These are phyloP conservation scores for Fusarium devonianum DNA, from an alignment of 2,329 filamentous ascomycete genomes.

Conservation along the genomic window DNA sequence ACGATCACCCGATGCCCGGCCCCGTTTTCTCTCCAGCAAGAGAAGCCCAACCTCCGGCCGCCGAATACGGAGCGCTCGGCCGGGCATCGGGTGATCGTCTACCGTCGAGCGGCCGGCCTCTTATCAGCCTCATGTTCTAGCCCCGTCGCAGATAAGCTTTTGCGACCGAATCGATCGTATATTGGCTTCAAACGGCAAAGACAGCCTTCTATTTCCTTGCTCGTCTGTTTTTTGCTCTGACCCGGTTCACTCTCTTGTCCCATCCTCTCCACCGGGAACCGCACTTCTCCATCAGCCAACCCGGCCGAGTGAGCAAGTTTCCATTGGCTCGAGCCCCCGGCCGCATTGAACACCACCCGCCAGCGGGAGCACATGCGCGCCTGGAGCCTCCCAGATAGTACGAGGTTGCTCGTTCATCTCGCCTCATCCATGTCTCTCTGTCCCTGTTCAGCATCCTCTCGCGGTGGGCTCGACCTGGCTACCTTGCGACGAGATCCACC, in stretches of 20 bases:
- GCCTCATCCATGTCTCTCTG: constrained; percentile 5
- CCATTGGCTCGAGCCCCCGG: constrained; percentile 48
- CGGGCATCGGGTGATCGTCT: constrained; percentile 18
- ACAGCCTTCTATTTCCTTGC: neutral
- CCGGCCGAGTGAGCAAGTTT: constrained; percentile 54
- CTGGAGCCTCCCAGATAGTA: constrained; percentile 4
- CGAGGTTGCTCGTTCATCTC: constrained; percentile 17
- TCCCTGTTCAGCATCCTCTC: neutral
- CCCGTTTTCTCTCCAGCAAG: constrained; percentile 15
- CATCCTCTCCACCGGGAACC: constrained; percentile 18
- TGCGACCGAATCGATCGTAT: neutral
- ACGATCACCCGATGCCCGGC: too few relatives aligned
- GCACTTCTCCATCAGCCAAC: constrained; percentile 37
- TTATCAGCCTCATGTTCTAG: constrained; percentile 4
- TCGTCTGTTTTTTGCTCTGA: constrained; percentile 6
- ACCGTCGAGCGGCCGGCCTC: constrained; percentile 19
- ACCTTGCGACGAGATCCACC: constrained; percentile 3
- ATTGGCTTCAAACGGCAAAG: neutral
- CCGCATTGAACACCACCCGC: constrained; percentile 36
- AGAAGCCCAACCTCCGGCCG: constrained; percentile 16
- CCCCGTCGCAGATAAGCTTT: neutral
- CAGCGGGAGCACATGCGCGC: constrained; percentile 22
- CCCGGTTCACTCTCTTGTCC: constrained; percentile 14
- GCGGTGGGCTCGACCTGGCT: neutral
- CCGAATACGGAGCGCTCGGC: constrained; percentile 30